Percentiles rank a stretch among this genome's conserved stretches.
Conservation (phyloP, 805 yeast species). For the Komagataella mondaviorum region DNA sequence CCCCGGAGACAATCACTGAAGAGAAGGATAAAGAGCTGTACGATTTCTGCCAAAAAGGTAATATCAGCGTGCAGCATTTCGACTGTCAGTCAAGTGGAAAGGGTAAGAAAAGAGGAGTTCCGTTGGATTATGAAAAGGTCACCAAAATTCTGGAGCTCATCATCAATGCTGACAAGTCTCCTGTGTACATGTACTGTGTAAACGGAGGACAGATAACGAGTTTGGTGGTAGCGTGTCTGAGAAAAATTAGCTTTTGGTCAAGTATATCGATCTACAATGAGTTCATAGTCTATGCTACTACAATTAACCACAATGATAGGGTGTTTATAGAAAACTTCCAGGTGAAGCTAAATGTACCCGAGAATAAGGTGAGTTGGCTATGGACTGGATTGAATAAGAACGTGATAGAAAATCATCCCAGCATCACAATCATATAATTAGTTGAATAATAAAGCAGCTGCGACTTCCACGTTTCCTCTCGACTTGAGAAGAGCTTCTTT, state of each 20-base stretch:
- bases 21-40: conserved; percentile 36
- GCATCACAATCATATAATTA: conserved; percentile 2
- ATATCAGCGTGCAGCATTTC: conserved; percentile 56
- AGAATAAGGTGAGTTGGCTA: conserved; percentile 43
- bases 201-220: conserved; percentile 87
- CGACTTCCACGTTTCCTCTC: conserved; percentile 70
- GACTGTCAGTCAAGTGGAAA: conserved; percentile 56
- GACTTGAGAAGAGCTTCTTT: conserved; percentile 50
- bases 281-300: conserved; percentile 62
- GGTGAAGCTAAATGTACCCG: conserved; percentile 46
- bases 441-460: conserved; percentile 63
- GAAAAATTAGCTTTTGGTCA: conserved; percentile 82
- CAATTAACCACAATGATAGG: conserved; percentile 72
- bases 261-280: conserved; percentile 79
- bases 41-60: conserved; percentile 36
- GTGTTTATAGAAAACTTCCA: conserved; percentile 70
- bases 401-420: conserved; percentile 45
- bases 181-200: conserved; percentile 73
- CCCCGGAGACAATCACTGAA: conserved; percentile 57
- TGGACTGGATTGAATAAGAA: conserved; percentile 53
- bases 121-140: conserved; percentile 56
- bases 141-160: conserved; percentile 46
- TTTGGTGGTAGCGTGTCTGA: conserved; percentile 70
- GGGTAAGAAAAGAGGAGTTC: conserved; percentile 74
- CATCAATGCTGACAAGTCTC: conserved; percentile 44